phyloP scores from a whole-genome alignment of 495 filamentous ascomycete species.

The Podospora pseudoanserina region DNA sequence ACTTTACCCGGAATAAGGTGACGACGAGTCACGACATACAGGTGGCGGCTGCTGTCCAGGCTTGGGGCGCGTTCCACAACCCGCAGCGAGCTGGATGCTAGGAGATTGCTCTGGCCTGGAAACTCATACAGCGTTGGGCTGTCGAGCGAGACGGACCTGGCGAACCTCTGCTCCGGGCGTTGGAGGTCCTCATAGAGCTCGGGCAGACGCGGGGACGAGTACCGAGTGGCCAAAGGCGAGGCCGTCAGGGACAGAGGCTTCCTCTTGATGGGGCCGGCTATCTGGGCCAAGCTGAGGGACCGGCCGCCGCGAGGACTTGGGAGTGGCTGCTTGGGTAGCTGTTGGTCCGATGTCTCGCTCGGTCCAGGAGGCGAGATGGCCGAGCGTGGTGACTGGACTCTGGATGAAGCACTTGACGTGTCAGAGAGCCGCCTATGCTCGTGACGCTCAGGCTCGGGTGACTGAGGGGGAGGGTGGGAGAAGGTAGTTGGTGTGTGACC shows the following conservation, averaged over 20 bases:
- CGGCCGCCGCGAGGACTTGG: conserved; percentile 31
- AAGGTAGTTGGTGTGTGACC: neutral
- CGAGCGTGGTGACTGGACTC: conserved; percentile 22
- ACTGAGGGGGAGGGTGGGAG: conserved; percentile 13
- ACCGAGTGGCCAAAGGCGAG: conserved; percentile 47
- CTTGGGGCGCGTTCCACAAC: conserved; percentile 18
- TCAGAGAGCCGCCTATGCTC: conserved; percentile 20
- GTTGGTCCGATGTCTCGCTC: conserved; percentile 28
- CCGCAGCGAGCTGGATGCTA: conserved; percentile 20
- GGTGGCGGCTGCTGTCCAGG: conserved; percentile 25
- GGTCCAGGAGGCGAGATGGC: conserved; percentile 18
- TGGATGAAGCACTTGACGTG: conserved; percentile 32
- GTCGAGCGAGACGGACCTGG: conserved; percentile 50
- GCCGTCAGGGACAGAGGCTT: conserved; percentile 54
- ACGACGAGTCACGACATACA: conserved; percentile 22
- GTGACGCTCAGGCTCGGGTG: neutral
- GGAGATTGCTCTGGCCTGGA: conserved; percentile 30
- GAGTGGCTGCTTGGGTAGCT: conserved; percentile 18
- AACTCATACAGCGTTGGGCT: conserved; percentile 58
- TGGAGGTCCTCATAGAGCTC: conserved; percentile 35
- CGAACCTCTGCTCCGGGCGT: conserved; percentile 46
- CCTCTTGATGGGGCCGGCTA: conserved; percentile 42
- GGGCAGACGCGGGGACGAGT: conserved; percentile 46
- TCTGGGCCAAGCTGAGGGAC: conserved; percentile 32
- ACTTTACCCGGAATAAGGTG: conserved; percentile 22